Base-by-base conservation (phyloP, 176 grass and related monocot species). In the Thinopyrum elongatum region DNA sequence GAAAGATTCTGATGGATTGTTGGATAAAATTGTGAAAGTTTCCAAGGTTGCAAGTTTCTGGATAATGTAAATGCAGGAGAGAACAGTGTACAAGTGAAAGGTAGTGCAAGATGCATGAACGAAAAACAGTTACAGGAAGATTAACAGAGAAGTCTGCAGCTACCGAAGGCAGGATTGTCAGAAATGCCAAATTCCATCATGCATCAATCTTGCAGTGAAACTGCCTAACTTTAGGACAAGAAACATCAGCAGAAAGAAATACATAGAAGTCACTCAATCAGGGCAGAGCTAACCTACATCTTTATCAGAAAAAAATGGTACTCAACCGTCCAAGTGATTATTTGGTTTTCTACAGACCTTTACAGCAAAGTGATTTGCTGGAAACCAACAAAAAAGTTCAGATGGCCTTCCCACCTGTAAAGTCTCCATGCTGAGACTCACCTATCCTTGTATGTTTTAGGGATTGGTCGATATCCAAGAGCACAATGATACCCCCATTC, bases 11-110 rank as follows among this genome's bases (percentile, higher is more conserved):
- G 8, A 68, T 49, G 25, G 31, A 70, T 33, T 80, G 53, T 57
- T 42, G 2, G 19, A 76, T 8, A 82, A 57, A 7, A 59, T 6
- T 15, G 8, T 82, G 33, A 55, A 38, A 29, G 4, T 77, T 77
- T 5, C 28, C 11, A 8, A 69, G 26, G 71, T 57, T 87, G 23
- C 44, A 77, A 59, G 61, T 75, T 59, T 87, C 17, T 75, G 74
- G 42, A 39, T 51, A 38, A 46, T 76, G 6, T 23, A 8, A 71
- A 81, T 47, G 73, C 63, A 22, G 4, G 10, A 58, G 31, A 31
- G 1, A 14, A 57, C 10, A 65, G 35, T 23, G 23, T 47, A 68
- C 8, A 68, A 58, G 17, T 30, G 17, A 67, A 25, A 39, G 2
- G 46, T 28, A 74, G 7, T 28, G 41, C 65, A 44, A 15, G 65